phyloP scores from a whole-genome alignment of 805 yeast species.

The Myxozyma sirexii region DNA sequence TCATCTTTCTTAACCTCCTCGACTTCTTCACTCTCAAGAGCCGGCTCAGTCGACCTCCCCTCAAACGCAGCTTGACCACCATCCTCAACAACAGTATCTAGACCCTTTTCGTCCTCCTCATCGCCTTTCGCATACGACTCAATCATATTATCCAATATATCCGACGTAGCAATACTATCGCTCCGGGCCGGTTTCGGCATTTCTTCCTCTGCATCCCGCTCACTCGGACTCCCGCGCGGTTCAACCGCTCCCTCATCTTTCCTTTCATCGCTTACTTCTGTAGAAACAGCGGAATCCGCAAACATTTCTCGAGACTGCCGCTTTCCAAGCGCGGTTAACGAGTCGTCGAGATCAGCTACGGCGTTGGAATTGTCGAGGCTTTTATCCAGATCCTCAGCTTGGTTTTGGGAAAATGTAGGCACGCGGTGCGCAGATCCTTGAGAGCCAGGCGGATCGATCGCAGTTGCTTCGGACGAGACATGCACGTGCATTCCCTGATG shows the following conservation, averaged over 20 bases:
- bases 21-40: no score
- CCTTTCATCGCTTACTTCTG: neutral
- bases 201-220: neutral
- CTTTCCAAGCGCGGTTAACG: neutral
- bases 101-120: neutral
- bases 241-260: neutral
- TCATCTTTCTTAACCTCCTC: no score
- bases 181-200: neutral
- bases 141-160: constrained; percentile 17
- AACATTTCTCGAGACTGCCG: no score
- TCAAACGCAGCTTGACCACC: neutral
- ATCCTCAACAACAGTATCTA: neutral
- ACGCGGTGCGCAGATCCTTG: neutral
- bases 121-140: constrained; percentile 4
- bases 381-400: constrained; percentile 1
- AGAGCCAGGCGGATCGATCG: constrained; percentile 8
- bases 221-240: neutral
- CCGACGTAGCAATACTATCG: constrained; percentile 11
- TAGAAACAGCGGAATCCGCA: neutral
- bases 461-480: constrained; percentile 14
- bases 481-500: constrained; percentile 18
- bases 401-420: constrained; percentile 10
- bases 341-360: neutral
- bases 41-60: no score
- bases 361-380: neutral